These are phyloP conservation scores for Chalciporus chontae DNA, from an alignment of 768 basidiomycete species.

Conservation along the genomic window DNA sequence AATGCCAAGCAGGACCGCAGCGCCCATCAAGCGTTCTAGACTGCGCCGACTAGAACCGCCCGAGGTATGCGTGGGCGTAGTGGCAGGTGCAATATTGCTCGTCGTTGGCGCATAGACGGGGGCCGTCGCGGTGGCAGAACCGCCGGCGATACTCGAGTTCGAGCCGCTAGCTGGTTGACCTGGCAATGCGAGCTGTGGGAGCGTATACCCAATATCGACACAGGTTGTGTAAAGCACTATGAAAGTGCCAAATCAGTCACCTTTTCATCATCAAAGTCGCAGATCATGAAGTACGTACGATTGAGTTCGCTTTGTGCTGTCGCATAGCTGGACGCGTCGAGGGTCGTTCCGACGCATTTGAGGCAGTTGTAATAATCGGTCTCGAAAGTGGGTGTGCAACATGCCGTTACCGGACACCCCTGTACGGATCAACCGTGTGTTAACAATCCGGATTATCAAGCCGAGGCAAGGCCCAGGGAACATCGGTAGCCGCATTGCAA, in stretches of 20 bases:
- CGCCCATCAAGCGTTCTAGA: conserved; percentile 2
- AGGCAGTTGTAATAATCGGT: conserved; percentile 40
- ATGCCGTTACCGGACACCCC: conserved; percentile 30
- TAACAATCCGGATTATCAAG: neutral
- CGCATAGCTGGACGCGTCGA: conserved; percentile 27
- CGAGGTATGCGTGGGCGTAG: neutral
- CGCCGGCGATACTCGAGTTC: no score
- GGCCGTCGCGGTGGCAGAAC: neutral
- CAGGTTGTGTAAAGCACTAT: conserved; percentile 26
- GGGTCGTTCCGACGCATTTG: conserved; percentile 33
- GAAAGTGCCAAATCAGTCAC: neutral
- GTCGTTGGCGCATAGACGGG: neutral
- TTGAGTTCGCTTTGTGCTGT: conserved; percentile 32
- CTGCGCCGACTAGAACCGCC: conserved; percentile 1
- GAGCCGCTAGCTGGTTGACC: conserved; percentile 22
- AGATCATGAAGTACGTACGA: conserved; percentile 23
- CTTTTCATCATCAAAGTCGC: neutral
- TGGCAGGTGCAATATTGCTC: neutral
- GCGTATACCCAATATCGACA: conserved; percentile 22
- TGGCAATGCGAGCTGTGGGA: conserved; percentile 22
- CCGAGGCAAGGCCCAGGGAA: neutral
- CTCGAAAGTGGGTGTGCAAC: conserved; percentile 41
- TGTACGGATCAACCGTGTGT: neutral
- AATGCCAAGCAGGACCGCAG: conserved; percentile 4
- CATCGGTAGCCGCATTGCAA: neutral